Evolutionary conservation across 148 eudicot species (phyloP).

Genomic region (Fagopyrum tataricum): DNA sequence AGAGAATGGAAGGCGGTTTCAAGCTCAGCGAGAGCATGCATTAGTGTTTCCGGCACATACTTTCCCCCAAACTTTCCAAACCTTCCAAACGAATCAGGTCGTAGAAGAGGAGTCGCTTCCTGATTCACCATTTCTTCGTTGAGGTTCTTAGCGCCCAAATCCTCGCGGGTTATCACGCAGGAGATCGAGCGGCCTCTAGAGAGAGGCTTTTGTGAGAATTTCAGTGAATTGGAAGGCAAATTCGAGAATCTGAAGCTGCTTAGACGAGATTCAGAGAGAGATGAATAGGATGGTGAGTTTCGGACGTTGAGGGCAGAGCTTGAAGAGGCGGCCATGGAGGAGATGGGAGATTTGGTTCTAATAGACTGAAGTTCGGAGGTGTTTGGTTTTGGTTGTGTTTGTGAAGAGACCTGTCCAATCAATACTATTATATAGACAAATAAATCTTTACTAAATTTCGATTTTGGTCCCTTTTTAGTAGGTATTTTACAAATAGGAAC

Average conservation of each 20-base stretch:
- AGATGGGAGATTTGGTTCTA: no score
- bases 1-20: slow-evolving; percentile 60
- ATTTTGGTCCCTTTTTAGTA: no score
- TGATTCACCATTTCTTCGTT: slow-evolving; percentile 16
- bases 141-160: slow-evolving; percentile 7
- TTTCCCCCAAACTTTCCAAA: slow-evolving; percentile 91
- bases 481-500: no score
- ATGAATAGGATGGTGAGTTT: slow-evolving; percentile 6
- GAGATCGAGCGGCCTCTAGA: slow-evolving; percentile 21
- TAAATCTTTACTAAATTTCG: no score
- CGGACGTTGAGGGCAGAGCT: slow-evolving; percentile 23
- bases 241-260: slow-evolving; percentile 7
- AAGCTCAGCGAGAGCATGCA: slow-evolving; percentile 82
- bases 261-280: slow-evolving; percentile 25
- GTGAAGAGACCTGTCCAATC: no score
- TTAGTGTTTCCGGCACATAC: slow-evolving; percentile 90
- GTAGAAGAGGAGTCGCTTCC: slow-evolving; percentile 17
- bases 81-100: slow-evolving; percentile 87
- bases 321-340: slow-evolving; percentile 44
- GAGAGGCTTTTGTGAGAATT: slow-evolving; percentile 16
- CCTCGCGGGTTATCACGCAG: slow-evolving; percentile 32
- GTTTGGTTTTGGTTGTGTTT: no score
- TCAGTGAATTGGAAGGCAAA: slow-evolving; percentile 26
- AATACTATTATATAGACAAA: no score
- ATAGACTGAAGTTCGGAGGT: no score